Base-by-base conservation (phyloP, 352 stramenopile species). In the Aphanomyces astaci region DNA sequence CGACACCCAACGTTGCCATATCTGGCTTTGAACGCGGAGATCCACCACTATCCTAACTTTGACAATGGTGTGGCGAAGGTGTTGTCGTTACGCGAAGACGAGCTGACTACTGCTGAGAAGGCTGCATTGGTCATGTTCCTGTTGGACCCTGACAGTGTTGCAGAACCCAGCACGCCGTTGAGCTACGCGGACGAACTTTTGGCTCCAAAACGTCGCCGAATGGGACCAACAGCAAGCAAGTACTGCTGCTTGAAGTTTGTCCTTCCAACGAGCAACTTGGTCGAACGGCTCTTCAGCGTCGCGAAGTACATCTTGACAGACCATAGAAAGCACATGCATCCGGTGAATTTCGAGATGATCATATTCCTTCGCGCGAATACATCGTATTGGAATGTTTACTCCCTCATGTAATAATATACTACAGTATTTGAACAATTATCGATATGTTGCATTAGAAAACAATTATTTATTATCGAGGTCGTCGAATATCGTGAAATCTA, bases 241-340 rank as follows among this genome's bases (percentile, higher is more conserved):
- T 63, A 63, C 36, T 25, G 17, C 30, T 33, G 27, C 17, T 32
- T 32, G 54, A 63, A 25, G 54, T 63, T 39, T 63, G 25, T 63
- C 36, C n/a, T 63, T 7, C 54, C 54, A n/a, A 63, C 54, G 25
- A 63, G 54, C 36, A 63, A 63, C 54, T 49, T 63, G 9, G 54
- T 63, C 30, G 54, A 63, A 19, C 30, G 54, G 17, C 54, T 48
- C 10, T 63, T 63, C 54, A 63, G 54, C 27, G 7, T 39, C 7
- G 54, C 54, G 5, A 48, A 63, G 36, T 30, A 49, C 54, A 63
- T 63, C 10, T 19, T 63, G 54, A 63, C 54, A 22, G 54, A 63
- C 54, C 48, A 9, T 49, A 63, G 54, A 22, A 63, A 63, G 54
- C 36, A 63, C 36, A 63, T 46, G 54, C 30, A 63, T 25, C 30